Conservation (phyloP, 2,329 filamentous ascomycete genomes). For the Epichloe elymi region DNA sequence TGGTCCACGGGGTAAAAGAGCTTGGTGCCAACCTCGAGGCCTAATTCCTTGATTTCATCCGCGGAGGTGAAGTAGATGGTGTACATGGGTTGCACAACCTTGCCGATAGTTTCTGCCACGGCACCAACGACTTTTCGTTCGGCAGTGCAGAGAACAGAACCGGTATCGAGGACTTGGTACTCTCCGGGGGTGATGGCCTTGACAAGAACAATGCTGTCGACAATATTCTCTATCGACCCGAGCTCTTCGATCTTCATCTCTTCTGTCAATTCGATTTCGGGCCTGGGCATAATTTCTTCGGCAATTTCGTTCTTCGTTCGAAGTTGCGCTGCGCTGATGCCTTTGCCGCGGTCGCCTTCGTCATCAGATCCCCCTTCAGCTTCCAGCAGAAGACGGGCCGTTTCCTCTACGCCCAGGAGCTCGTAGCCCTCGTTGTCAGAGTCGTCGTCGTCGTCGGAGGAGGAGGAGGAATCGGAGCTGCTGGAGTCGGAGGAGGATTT, state of each 20-base stretch:
- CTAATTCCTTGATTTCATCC: constrained; percentile 53
- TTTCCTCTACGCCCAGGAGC: constrained; percentile 67
- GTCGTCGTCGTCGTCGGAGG: constrained; percentile 37
- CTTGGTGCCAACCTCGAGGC: constrained; percentile 53
- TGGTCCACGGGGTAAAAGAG: constrained; percentile 72
- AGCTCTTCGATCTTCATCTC: constrained; percentile 68
- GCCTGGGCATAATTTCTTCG: constrained; percentile 55
- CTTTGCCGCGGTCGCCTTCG: constrained; percentile 42
- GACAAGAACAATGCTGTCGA: constrained; percentile 68
- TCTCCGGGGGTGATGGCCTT: constrained; percentile 70
- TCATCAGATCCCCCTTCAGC: constrained; percentile 74
- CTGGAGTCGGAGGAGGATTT: constrained; percentile 51
- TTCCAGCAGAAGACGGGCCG: constrained; percentile 73
- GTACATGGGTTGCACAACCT: constrained; percentile 77
- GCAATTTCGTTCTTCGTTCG: constrained; percentile 71
- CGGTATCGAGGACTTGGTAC: constrained; percentile 71
- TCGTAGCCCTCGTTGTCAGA: constrained; percentile 52
- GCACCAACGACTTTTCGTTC: constrained; percentile 67
- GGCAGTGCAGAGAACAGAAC: constrained; percentile 68
- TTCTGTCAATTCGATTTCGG: constrained; percentile 62
- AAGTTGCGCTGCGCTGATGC: constrained; percentile 33
- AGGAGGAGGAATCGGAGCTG: constrained; percentile 44
- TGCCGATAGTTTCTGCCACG: constrained; percentile 74
- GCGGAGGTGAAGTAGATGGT: constrained; percentile 61
- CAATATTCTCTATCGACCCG: constrained; percentile 61